Percentiles rank a stretch among this genome's conserved stretches.
phyloP scores from a whole-genome alignment of 495 filamentous ascomycete genomes.

The Podospora appendiculata region DNA sequence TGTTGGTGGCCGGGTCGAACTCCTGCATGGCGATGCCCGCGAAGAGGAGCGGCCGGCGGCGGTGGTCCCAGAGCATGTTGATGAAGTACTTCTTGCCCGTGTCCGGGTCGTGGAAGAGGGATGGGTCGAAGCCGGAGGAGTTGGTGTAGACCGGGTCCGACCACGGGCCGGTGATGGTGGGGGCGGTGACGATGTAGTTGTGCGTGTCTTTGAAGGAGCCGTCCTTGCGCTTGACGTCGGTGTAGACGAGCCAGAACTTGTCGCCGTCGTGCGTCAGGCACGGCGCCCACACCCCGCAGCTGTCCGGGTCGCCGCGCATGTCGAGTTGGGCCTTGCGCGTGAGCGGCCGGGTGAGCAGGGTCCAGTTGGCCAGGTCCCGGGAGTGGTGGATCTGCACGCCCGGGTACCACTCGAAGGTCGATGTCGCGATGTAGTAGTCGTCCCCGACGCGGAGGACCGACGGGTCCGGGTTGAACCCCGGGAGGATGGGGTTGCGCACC shows the following conservation, averaged over 20 bases:
- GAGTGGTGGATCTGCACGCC: constrained; percentile 54
- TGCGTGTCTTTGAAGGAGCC: constrained; percentile 48
- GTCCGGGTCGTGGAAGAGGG: constrained; percentile 48
- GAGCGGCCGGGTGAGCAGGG: constrained; percentile 50
- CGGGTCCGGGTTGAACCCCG: constrained; percentile 57
- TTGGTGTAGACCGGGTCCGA: constrained; percentile 47
- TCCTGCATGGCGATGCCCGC: constrained; percentile 44
- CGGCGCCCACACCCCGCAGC: constrained; percentile 58
- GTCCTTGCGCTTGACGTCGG: constrained; percentile 50
- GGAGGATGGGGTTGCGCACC: constrained; percentile 51
- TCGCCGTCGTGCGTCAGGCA: constrained; percentile 51
- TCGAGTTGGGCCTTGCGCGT: constrained; percentile 52
- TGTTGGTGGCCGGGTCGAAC: constrained; percentile 34
- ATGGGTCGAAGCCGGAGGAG: constrained; percentile 50
- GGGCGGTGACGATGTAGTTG: constrained; percentile 45
- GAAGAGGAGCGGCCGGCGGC: constrained; percentile 35
- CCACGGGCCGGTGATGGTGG: constrained; percentile 45
- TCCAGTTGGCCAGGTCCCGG: constrained; percentile 51
- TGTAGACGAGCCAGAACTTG: constrained; percentile 50
- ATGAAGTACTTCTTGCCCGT: constrained; percentile 48
- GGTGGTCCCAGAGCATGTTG: constrained; percentile 48
- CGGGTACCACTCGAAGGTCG: constrained; percentile 56
- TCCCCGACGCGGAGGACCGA: constrained; percentile 48
- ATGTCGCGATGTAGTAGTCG: constrained; percentile 57
- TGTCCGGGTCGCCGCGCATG: constrained; percentile 50